phyloP scores from a whole-genome alignment of 805 yeast species.

The Hanseniaspora vineae region DNA sequence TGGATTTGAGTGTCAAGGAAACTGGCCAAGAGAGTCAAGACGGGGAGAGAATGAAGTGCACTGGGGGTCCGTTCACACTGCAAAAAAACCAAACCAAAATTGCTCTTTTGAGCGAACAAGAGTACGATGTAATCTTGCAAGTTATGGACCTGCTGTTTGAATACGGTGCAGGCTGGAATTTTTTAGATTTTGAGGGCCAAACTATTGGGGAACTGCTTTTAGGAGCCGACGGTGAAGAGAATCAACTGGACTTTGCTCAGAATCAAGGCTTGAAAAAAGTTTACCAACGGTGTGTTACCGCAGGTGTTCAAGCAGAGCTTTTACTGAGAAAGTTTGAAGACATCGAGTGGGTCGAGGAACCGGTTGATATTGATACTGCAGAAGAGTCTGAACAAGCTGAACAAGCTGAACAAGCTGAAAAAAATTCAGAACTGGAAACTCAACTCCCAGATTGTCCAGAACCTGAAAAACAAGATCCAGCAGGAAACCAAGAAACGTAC shows the following conservation, averaged over 20 bases:
- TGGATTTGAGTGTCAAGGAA: neutral
- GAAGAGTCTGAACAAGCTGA: constrained; percentile 9
- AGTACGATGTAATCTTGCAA: constrained; percentile 31
- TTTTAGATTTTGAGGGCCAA: constrained; percentile 53
- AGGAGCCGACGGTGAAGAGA: neutral
- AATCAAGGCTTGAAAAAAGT: constrained; percentile 23
- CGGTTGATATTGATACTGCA: constrained; percentile 23
- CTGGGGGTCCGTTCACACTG: neutral
- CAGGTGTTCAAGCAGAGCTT: constrained; percentile 86
- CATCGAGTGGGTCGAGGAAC: constrained; percentile 41
- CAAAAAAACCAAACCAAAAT: neutral
- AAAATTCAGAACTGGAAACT: no score
- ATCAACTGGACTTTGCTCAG: constrained; percentile 21
- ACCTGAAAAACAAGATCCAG: constrained; percentile 33
- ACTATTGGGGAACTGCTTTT: constrained; percentile 75
- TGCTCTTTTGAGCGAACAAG: constrained; percentile 26
- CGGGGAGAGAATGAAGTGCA: neutral
- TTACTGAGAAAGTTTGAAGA: constrained; percentile 56
- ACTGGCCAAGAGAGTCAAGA: neutral
- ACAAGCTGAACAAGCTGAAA: constrained; percentile 12
- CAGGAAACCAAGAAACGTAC: constrained; percentile 51
- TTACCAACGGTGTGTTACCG: constrained; percentile 46
- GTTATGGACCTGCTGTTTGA: constrained; percentile 60
- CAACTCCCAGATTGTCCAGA: neutral
- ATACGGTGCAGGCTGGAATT: constrained; percentile 89